Percentiles rank a stretch among this genome's conserved stretches.
Conservation (phyloP, 768 basidiomycete genomes). For the Kwoniella sp. region DNA sequence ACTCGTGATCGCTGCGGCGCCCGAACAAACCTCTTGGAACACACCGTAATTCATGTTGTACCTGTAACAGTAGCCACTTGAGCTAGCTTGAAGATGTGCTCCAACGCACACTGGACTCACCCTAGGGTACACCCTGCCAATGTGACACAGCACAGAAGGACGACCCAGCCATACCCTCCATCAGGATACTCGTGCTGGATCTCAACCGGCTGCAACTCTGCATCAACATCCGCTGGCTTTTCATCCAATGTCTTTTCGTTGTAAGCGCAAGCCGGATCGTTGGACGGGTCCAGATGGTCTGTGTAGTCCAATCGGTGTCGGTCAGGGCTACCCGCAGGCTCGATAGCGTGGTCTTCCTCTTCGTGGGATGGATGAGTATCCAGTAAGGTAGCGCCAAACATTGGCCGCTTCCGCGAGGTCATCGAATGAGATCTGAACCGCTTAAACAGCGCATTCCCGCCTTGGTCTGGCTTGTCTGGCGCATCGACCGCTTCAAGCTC, state of each 20-base stretch:
- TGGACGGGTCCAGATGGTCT: too few species aligned
- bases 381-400: too few species aligned
- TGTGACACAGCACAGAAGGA: slow-evolving; percentile 23
- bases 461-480: background rate
- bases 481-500: background rate
- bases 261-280: too few species aligned
- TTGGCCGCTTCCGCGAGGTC: too few species aligned
- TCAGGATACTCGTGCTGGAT: slow-evolving; percentile 35
- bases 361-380: background rate
- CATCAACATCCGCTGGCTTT: background rate
- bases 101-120: slow-evolving; percentile 6
- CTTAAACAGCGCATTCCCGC: slow-evolving; percentile 12
- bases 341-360: background rate
- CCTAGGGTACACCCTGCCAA: slow-evolving; percentile 29
- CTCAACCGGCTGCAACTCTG: too few species aligned
- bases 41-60: slow-evolving; percentile 33
- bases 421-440: slow-evolving; percentile 17
- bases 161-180: slow-evolving; percentile 39
- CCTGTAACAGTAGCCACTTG: slow-evolving; percentile 3
- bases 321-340: slow-evolving; percentile 1
- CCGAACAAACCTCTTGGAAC: slow-evolving; percentile 19
- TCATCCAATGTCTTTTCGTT: background rate
- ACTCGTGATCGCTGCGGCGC: background rate
- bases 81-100: background rate
- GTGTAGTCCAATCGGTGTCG: too few species aligned